Conservation (phyloP, 768 basidiomycete species). For the Rubroboletus satanas region DNA sequence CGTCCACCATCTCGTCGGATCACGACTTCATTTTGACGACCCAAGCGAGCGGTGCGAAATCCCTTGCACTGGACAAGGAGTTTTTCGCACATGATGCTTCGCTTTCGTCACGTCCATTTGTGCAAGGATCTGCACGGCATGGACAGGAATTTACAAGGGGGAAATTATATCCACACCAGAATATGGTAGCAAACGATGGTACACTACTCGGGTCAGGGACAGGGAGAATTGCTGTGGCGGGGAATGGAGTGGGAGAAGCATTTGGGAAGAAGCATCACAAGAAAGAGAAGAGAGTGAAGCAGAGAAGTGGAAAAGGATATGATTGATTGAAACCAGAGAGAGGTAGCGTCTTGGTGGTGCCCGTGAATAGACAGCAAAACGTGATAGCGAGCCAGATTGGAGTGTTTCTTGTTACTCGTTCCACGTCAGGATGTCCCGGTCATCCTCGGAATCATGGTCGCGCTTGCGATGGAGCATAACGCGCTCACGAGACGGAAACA, state of each 20-base stretch:
- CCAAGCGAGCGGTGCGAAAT: conserved; percentile 44
- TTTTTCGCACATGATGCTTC: conserved; percentile 68
- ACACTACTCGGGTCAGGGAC: conserved; percentile 46
- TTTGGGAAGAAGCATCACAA: conserved; percentile 82
- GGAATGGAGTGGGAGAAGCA: conserved; percentile 34
- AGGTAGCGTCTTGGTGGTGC: not conserved
- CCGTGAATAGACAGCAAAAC: not conserved
- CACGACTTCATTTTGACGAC: conserved; percentile 27
- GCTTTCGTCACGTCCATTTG: conserved; percentile 57
- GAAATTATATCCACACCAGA: conserved; percentile 79
- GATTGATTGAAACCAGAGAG: conserved; percentile 41
- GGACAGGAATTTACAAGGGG: conserved; percentile 62
- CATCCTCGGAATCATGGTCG: conserved; percentile 60
- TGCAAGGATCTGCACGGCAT: conserved; percentile 55
- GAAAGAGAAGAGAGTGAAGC: conserved; percentile 75
- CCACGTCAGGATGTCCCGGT: conserved; percentile 65
- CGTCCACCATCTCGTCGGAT: not conserved
- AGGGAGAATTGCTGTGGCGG: conserved; percentile 39
- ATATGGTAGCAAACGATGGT: conserved; percentile 74
- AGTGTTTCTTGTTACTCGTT: conserved; percentile 42
- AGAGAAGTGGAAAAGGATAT: conserved; percentile 91
- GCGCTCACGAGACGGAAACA: conserved; percentile 68
- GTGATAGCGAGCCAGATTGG: not conserved
- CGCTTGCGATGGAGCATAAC: conserved; percentile 69
- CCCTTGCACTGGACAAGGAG: conserved; percentile 67